phyloP scores from a whole-genome alignment of 352 stramenopile species.

The Globisporangium irregulare region DNA sequence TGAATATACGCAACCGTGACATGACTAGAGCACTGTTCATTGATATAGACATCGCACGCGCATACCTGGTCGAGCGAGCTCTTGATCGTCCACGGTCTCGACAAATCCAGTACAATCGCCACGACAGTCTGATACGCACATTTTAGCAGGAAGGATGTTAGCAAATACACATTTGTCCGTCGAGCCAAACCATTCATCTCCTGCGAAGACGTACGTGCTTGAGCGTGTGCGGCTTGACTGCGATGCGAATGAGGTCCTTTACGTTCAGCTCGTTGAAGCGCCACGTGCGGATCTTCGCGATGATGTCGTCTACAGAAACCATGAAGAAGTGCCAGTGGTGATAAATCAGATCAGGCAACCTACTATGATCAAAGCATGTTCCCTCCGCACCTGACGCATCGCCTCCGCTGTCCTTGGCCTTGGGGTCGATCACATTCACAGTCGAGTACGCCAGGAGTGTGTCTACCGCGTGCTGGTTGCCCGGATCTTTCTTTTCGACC shows the following conservation, averaged over 20 bases:
- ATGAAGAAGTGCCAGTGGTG: neutral
- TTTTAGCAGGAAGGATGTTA: neutral
- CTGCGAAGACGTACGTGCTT: conserved; percentile 28
- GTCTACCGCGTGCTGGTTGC: conserved; percentile 24
- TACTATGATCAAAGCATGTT: neutral
- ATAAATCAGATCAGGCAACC: neutral
- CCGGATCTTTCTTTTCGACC: conserved; percentile 21
- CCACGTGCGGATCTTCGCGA: conserved; percentile 77
- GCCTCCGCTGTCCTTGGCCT: conserved; percentile 45
- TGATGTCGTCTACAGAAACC: conserved; percentile 52
- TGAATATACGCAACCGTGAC: neutral
- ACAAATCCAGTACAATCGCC: conserved; percentile 68
- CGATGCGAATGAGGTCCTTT: conserved; percentile 65
- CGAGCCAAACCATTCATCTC: neutral
- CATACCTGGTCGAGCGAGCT: conserved; percentile 58
- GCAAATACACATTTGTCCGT: neutral
- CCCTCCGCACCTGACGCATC: conserved; percentile 33
- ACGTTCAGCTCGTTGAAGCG: conserved; percentile 68
- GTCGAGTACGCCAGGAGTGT: conserved; percentile 60
- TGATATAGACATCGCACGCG: neutral
- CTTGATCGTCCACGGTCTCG: conserved; percentile 81
- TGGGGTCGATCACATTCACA: conserved; percentile 64
- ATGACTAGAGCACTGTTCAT: neutral
- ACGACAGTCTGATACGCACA: conserved; percentile 45
- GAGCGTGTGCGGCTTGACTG: conserved; percentile 54